Base-by-base conservation (phyloP, 306 rosid genomes). In the Cucurbita argyrosperma region DNA sequence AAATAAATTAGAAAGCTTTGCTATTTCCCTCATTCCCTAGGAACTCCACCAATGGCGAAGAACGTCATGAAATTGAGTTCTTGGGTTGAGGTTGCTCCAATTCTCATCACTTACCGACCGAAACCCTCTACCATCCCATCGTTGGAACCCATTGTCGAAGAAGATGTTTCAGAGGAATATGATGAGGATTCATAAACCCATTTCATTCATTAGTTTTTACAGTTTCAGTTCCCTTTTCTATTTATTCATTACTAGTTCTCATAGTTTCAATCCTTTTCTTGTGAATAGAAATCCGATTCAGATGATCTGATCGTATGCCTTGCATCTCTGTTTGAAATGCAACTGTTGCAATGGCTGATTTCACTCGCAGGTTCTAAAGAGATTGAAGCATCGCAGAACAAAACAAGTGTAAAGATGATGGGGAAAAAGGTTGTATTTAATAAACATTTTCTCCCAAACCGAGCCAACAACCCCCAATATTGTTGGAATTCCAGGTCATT, bases 1-100 rank as follows among this genome's bases (percentile, higher is more conserved):
- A 10, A 64, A 42, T 64, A 64, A 64, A 42, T 18, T 51, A 15
- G 11, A 8, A 54, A 51, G 50, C 45, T 4, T n/a, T 51, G 30
- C 13, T 2, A 13, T 45, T 66, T 69, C 74, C 16, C 23, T 4
- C 8, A 42, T 42, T 40, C 9, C 39, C 39, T 47, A 19, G 49
- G 16, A 71, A 3, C 72, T 71, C 53, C 57, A 52, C 39, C 23
- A 74, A 90, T 88, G 94, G 87, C 79, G 0, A 83, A 81, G 73
- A 77, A 61, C 72, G 77, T 74, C 37, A 84, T 63, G 64, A 79
- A 85, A 23, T 47, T 54, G 50, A 79, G 59, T 51, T 82, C 47
- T 2, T 90, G 87, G 92, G 76, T 80, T 76, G 90, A 86, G 83
- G 89, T 85, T 40, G 89, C 85, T 16, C 93, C 93, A 0, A 75